Base-by-base conservation (phyloP, 257 asterid species). In the Osmanthus fragrans region DNA sequence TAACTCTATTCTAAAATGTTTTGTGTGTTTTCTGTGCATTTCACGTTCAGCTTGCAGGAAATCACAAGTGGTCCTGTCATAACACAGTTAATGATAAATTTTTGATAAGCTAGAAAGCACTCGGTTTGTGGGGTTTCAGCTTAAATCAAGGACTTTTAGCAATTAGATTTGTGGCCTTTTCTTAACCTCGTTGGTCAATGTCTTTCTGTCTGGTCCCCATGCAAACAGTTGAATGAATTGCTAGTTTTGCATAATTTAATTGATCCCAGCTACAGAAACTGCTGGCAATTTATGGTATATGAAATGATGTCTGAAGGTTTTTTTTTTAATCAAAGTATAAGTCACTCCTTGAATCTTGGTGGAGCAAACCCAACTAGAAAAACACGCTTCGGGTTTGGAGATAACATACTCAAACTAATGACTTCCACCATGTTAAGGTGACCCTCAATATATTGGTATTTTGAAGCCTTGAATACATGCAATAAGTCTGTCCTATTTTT, bases 21-120 rank as follows among this genome's bases (percentile, higher is more conserved):
- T 18, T 39, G 19, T 71, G 68, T 51, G 66, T 47, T 65, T 54
- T 33, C 70, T 67, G 80, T 80, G 21, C 60, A 45, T 47, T 45
- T 34, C 74, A 51, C 76, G 73, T 47, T 29, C 42, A 45, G 33
- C 37, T 76, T 58, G 80, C 83, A 84, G 79, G 70, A 54, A 77
- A 70, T 37, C 18, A 45, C 39, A 79, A 66, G 91, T 87, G 88
- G 91, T 81, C 90, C 90, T 49, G 70, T 69, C 58, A 78, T 82
- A 75, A 77, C 37, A 49, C 87, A 75, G 73, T 83, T 49, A 60
- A 34, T 79, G 76, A 83, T 82, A 82, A 73, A 54, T 49, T 58
- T 58, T 54, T 79, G 83, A 85, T 80, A 30, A 84, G 82, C 73
- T 54, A 54, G 64, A 54, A n/a, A 54, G 64, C 64, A 54, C 64